phyloP scores from a whole-genome alignment of 768 basidiomycete species.

The Termitomyces sp. region DNA sequence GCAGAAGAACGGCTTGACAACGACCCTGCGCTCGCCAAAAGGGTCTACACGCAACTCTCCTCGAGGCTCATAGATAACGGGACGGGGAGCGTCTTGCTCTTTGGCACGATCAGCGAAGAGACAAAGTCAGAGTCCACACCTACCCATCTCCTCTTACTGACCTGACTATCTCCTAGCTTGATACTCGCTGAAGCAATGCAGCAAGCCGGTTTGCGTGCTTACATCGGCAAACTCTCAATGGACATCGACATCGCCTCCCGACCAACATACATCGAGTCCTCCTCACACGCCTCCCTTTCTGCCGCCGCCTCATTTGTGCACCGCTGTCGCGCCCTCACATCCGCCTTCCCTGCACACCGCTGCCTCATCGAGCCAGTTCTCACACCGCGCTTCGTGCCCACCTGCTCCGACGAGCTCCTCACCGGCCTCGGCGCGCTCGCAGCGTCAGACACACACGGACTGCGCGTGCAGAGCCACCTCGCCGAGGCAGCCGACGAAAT shows the following conservation, averaged over 20 bases:
- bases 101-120: constrained; percentile 78
- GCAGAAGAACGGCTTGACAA: constrained; percentile 73
- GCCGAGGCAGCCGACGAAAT: constrained; percentile 77
- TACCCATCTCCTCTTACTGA: background rate
- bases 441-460: constrained; percentile 19
- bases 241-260: constrained; percentile 73
- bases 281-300: constrained; percentile 39
- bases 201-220: constrained; percentile 63
- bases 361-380: constrained; percentile 74
- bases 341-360: constrained; percentile 33
- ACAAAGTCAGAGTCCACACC: constrained; percentile 59
- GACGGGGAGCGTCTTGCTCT: constrained; percentile 71
- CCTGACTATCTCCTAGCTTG: constrained; percentile 36
- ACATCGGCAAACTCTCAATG: constrained; percentile 91
- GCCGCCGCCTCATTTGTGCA: constrained; percentile 54
- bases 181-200: constrained; percentile 77
- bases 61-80: constrained; percentile 64
- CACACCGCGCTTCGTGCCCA: constrained; percentile 88
- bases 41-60: constrained; percentile 65
- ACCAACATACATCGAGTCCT: constrained; percentile 64
- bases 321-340: constrained; percentile 35
- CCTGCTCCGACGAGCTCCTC: constrained; percentile 72
- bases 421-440: constrained; percentile 55
- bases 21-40: constrained; percentile 51
- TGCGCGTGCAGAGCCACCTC: constrained; percentile 75